A percentile compares a stretch with the other conserved stretches of the same genome.
Conservation (phyloP, 75 land plant species). For the Cunninghamia lanceolata region DNA sequence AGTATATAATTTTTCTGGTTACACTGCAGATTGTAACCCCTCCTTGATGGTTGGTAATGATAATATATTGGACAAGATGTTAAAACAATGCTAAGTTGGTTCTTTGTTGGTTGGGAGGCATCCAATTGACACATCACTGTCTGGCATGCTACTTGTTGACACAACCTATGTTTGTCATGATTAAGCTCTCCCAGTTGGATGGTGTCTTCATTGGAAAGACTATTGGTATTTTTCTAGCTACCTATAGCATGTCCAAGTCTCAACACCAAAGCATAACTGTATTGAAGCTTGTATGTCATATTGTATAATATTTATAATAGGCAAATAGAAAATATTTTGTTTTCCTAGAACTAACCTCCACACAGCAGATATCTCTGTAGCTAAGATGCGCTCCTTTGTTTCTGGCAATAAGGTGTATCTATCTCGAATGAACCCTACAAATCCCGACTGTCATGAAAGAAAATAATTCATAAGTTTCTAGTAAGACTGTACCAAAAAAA, state of each 20-base stretch:
- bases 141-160: not conserved
- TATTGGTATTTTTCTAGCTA: not conserved
- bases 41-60: not conserved
- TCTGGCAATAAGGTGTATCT: slow-evolving; percentile 82
- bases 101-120: not conserved
- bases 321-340: not conserved
- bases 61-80: not conserved
- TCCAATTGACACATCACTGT: no score
- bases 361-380: slow-evolving; percentile 73
- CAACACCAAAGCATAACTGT: not conserved
- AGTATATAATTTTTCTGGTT: not conserved
- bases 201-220: not conserved
- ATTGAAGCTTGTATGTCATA: not conserved
- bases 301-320: not conserved
- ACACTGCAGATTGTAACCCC: not conserved
- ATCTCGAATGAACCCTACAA: slow-evolving; percentile 90
- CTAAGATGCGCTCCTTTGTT: slow-evolving; percentile 85
- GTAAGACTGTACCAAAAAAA: not conserved
- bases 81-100: not conserved
- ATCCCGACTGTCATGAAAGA: slow-evolving; percentile 74
- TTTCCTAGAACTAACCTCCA: slow-evolving; percentile 66
- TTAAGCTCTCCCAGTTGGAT: not conserved
- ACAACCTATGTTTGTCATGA: not conserved
- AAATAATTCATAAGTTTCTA: not conserved
- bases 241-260: not conserved